A percentile compares a stretch with the other conserved stretches of the same genome.
phyloP scores from a whole-genome alignment of 1,284 basidiomycete species.

The Macrocystidia cucumis region DNA sequence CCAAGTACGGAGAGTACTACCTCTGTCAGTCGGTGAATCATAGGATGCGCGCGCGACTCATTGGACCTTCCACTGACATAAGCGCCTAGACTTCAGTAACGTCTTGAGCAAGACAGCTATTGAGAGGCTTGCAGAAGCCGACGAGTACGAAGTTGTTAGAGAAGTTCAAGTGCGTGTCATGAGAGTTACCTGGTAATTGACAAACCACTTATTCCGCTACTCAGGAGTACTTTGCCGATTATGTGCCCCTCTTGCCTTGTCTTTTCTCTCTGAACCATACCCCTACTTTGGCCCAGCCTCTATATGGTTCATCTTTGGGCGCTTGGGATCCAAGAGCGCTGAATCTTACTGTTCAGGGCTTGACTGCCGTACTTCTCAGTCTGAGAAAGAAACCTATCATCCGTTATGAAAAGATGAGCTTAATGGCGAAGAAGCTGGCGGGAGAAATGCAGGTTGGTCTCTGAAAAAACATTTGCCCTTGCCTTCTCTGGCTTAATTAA shows the following conservation, averaged over 20 bases:
- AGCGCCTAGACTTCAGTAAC: constrained; percentile 84
- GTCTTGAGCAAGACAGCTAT: constrained; percentile 86
- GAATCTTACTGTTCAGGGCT: constrained; percentile 72
- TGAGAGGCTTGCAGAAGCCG: constrained; percentile 89
- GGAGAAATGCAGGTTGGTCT: constrained; percentile 71
- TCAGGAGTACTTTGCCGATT: constrained; percentile 95
- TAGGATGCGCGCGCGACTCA: constrained; percentile 17
- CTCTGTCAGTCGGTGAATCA: constrained; percentile 84
- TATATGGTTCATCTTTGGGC: constrained; percentile 64
- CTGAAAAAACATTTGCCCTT: constrained; percentile 3
- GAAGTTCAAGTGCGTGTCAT: constrained; percentile 79
- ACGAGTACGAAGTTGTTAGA: constrained; percentile 93
- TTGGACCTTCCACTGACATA: constrained; percentile 15
- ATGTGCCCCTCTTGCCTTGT: constrained; percentile 79
- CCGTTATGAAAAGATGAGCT: constrained; percentile 91
- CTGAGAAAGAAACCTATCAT: constrained; percentile 95
- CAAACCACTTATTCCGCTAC: constrained; percentile 4
- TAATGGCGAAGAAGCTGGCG: constrained; percentile 87
- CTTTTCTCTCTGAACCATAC: constrained; percentile 86
- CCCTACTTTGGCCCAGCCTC: constrained; percentile 51
- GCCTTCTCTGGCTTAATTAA: constrained; percentile 1
- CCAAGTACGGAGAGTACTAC: constrained; percentile 96
- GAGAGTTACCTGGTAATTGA: too few relatives aligned
- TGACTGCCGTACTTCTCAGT: constrained; percentile 87
- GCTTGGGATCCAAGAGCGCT: constrained; percentile 72